A percentile compares a stretch with the other conserved stretches of the same genome.
phyloP scores from a whole-genome alignment of 2,329 filamentous ascomycete species.

The Tricladium varicosporioides region DNA sequence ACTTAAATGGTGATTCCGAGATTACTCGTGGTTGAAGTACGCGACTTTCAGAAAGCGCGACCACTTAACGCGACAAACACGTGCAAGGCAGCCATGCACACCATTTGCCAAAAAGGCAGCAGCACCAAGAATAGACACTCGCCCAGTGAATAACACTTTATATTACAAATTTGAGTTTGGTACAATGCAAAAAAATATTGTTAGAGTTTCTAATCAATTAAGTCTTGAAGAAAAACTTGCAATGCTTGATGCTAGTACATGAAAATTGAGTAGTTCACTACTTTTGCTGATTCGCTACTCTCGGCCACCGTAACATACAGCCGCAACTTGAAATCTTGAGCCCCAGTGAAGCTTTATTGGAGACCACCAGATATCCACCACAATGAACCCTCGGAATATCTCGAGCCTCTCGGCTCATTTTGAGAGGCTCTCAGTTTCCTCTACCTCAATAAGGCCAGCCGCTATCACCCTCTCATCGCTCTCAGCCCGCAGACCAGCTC shows the following conservation, averaged over 20 bases:
- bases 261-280: too few relatives aligned
- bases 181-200: too few relatives aligned
- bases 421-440: constrained; percentile 29
- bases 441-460: constrained; percentile 33
- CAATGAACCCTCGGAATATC: constrained; percentile 28
- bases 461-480: constrained; percentile 27
- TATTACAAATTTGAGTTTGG: too few relatives aligned
- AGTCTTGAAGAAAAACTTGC: too few relatives aligned
- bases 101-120: background rate
- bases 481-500: constrained; percentile 21
- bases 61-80: constrained; percentile 2
- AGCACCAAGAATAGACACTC: background rate
- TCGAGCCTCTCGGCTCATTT: constrained; percentile 32
- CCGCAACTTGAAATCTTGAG: background rate
- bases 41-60: constrained; percentile 23
- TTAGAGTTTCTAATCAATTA: too few relatives aligned
- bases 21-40: constrained; percentile 13
- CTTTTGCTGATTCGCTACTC: background rate
- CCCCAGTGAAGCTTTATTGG: background rate
- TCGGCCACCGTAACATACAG: background rate
- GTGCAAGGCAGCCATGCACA: too few relatives aligned
- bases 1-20: background rate
- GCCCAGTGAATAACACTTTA: background rate
- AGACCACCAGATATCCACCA: constrained; percentile 11
- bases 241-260: too few relatives aligned